A percentile compares a stretch with the other conserved stretches of the same genome.
Conservation (phyloP, 805 yeast species). For the Wickerhamomyces bisporus region DNA sequence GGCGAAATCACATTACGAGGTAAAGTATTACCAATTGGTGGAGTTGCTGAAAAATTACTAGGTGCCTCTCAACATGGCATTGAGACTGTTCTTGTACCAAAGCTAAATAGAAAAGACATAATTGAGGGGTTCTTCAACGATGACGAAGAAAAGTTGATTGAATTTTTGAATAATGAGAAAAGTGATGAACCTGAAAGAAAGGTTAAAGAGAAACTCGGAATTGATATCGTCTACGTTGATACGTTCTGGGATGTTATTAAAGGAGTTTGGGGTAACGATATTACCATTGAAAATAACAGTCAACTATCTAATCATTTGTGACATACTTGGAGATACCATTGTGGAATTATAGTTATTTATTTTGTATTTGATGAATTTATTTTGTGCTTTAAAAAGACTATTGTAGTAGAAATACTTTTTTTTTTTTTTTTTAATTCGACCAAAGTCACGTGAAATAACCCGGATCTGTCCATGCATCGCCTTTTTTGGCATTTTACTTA, state of each 20-base stretch:
- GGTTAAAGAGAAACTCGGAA: slow-evolving; percentile 48
- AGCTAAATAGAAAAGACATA: slow-evolving; percentile 64
- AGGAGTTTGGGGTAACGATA: slow-evolving; percentile 60
- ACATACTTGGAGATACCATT: no score
- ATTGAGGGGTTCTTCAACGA: slow-evolving; percentile 19
- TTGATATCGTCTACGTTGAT: slow-evolving; percentile 59
- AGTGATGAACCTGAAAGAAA: slow-evolving; percentile 43
- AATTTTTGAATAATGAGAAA: slow-evolving; percentile 18
- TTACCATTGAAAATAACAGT: slow-evolving; percentile 12
- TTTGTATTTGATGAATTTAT: no score
- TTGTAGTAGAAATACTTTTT: no score
- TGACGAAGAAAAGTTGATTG: slow-evolving; percentile 20
- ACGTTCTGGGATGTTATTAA: slow-evolving; percentile 75
- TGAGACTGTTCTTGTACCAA: slow-evolving; percentile 60
- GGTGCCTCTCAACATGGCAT: slow-evolving; percentile 76
- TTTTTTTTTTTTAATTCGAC: no score
- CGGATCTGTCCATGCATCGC: no score
- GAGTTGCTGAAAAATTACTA: slow-evolving; percentile 67
- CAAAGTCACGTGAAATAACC: no score
- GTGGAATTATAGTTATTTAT: no score
- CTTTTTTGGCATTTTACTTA: no score
- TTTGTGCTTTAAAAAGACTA: no score
- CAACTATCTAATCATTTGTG: not conserved
- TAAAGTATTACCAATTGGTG: slow-evolving; percentile 76
- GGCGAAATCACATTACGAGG: slow-evolving; percentile 83